phyloP scores from a whole-genome alignment of 2,329 filamentous ascomycete species.

The Stylonectria norvegica region DNA sequence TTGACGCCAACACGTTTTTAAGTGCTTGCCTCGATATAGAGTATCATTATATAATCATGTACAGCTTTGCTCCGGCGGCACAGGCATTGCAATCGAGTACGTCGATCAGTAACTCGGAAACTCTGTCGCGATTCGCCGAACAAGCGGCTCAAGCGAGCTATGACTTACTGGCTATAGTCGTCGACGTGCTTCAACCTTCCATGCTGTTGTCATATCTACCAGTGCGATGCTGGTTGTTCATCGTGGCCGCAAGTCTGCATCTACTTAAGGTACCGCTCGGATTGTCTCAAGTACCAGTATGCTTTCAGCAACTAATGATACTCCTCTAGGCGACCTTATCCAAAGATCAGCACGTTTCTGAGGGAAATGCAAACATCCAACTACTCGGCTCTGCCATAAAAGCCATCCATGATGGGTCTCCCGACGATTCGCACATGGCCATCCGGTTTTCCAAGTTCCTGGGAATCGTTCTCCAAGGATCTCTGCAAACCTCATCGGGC shows the following conservation, averaged over 20 bases:
- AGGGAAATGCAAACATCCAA: conserved; percentile 6
- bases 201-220: conserved; percentile 8
- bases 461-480: conserved; percentile 8
- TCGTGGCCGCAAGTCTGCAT: conserved; percentile 13
- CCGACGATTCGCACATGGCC: conserved; percentile 14
- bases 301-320: neutral
- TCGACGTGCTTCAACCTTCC: conserved; percentile 6
- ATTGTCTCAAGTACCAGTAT: neutral
- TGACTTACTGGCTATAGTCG: conserved; percentile 7
- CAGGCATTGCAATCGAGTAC: conserved; percentile 3
- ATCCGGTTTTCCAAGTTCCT: conserved; percentile 14
- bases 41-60: conserved; percentile 11
- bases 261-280: conserved; percentile 7
- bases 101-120: neutral
- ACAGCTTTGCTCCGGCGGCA: conserved; percentile 10
- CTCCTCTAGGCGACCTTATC: conserved; percentile 6
- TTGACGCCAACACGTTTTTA: conserved; percentile 6
- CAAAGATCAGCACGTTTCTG: conserved; percentile 3
- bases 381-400: conserved; percentile 9
- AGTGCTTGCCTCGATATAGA: conserved; percentile 12
- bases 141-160: conserved; percentile 10
- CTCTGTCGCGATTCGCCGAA: conserved; percentile 3
- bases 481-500: conserved; percentile 3
- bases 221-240: conserved; percentile 13
- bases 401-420: conserved; percentile 7